phyloP scores from a whole-genome alignment of 2,329 filamentous ascomycete species.

The Nakataea oryzae region DNA sequence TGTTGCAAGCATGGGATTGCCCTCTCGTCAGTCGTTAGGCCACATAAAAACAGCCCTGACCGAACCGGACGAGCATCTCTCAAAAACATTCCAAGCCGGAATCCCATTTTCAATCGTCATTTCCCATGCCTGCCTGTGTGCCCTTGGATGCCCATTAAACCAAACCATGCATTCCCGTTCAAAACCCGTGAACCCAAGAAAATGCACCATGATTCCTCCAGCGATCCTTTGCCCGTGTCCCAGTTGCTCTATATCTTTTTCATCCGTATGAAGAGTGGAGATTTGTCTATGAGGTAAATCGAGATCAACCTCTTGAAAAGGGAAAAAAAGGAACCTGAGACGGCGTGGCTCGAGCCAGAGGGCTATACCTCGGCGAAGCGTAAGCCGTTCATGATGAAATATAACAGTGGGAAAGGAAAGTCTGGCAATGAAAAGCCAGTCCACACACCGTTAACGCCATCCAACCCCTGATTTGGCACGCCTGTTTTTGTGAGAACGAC shows the following conservation, averaged over 20 bases:
- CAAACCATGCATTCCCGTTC: not conserved
- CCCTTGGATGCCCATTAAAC: not conserved
- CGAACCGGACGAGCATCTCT: too few relatives aligned
- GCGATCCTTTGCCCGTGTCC: not conserved
- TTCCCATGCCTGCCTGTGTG: not conserved
- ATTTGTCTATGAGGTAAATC: constrained; percentile 30
- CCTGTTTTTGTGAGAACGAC: not conserved
- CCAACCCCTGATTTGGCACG: not conserved
- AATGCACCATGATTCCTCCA: not conserved
- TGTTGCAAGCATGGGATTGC: not conserved
- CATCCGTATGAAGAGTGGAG: constrained; percentile 34
- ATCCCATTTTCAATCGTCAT: not conserved
- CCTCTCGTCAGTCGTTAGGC: not conserved
- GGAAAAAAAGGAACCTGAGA: not conserved
- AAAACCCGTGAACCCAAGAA: not conserved
- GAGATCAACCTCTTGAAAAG: not conserved
- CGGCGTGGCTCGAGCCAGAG: not conserved
- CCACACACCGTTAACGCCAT: not conserved
- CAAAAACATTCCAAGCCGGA: too few relatives aligned
- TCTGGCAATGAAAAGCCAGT: not conserved
- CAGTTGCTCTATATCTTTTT: constrained; percentile 7
- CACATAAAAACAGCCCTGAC: not conserved
- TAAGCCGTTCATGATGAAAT: not conserved
- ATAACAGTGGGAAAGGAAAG: not conserved
- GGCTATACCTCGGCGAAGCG: not conserved